Evolutionary conservation across 2,329 filamentous ascomycete genomes (phyloP).

Genomic region (Aspergillus fumigatiaffinis): DNA sequence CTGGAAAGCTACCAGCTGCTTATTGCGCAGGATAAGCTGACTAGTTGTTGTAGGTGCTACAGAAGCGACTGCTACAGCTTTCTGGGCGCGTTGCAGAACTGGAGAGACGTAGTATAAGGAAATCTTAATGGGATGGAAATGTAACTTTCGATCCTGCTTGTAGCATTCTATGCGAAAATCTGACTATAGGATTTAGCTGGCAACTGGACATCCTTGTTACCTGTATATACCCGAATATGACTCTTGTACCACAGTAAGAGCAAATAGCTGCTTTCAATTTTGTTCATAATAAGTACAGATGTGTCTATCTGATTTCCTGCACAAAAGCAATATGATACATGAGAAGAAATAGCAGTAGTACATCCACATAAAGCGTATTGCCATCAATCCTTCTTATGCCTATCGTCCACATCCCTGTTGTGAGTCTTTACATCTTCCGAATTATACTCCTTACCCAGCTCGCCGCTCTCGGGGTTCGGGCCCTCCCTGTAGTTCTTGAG

Average conservation of each 20-base stretch:
- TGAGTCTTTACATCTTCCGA: not conserved
- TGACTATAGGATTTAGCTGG: no score
- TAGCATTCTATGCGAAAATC: no score
- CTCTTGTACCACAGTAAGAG: not conserved
- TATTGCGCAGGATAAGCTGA: no score
- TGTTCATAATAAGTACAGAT: not conserved
- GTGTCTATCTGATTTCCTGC: not conserved
- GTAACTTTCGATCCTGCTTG: no score
- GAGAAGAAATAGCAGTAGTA: not conserved
- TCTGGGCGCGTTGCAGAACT: no score
- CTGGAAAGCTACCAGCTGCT: no score
- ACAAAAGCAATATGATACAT: not conserved
- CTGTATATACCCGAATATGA: no score
- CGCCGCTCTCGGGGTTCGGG: not conserved
- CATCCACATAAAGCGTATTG: not conserved
- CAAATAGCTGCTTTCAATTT: not conserved
- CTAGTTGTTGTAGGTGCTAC: no score
- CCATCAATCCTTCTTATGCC: not conserved
- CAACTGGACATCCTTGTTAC: no score
- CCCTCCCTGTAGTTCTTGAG: not conserved
- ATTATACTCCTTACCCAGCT: not conserved
- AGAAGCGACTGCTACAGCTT: no score
- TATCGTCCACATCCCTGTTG: not conserved
- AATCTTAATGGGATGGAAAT: no score
- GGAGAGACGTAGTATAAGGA: no score